Percentiles rank a stretch among this genome's conserved stretches.
phyloP scores from a whole-genome alignment of 371 early-diverging fungal genomes.

The Mucor piriformis region DNA sequence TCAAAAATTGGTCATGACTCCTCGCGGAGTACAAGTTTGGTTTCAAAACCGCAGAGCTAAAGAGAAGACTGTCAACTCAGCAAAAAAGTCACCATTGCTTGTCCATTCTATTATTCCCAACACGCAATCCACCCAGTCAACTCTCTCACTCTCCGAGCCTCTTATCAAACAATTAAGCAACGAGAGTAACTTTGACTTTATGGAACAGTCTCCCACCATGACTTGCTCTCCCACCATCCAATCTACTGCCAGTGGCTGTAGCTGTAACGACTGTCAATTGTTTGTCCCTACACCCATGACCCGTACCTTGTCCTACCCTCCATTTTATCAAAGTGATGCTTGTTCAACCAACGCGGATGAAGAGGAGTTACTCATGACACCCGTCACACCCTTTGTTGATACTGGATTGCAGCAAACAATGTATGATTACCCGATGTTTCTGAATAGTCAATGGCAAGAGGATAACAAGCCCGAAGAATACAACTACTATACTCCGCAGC shows the following conservation, averaged over 20 bases:
- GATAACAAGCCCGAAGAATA: not conserved
- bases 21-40: conserved; percentile 95
- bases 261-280: conserved; percentile 10
- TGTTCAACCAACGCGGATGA: conserved; percentile 21
- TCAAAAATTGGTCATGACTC: conserved; percentile 78
- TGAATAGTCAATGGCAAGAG: conserved; percentile 2
- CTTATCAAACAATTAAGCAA: conserved; percentile 2
- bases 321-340: conserved; percentile 15
- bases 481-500: not conserved
- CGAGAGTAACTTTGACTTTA: not conserved
- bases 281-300: conserved; percentile 23
- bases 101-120: not conserved
- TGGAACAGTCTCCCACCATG: not conserved
- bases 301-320: conserved; percentile 24
- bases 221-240: not conserved
- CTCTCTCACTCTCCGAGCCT: conserved; percentile 2
- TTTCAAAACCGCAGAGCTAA: conserved; percentile 98
- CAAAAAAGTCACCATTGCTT: conserved; percentile 1
- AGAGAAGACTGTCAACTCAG: conserved; percentile 25
- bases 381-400: conserved; percentile 26
- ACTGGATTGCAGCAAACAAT: not conserved
- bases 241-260: conserved; percentile 8
- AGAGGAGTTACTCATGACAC: conserved; percentile 31
- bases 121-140: not conserved
- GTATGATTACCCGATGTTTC: conserved; percentile 13